A percentile compares a stretch with the other conserved stretches of the same genome.
Conservation (phyloP, 345 rosid genomes). For the Leavenworthia alabamica region DNA sequence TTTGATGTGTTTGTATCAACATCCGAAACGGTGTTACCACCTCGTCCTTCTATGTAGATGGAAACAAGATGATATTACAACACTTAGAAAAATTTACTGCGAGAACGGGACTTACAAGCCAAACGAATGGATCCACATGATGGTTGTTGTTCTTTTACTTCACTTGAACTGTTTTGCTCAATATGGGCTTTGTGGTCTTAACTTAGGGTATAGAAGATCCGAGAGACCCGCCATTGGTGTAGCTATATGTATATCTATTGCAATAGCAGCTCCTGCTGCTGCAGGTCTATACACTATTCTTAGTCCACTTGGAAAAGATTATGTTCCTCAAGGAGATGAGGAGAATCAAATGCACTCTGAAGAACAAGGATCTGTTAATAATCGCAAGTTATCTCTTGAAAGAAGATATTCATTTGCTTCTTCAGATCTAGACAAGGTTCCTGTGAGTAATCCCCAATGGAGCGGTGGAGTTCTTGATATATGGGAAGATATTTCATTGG, state of each 20-base stretch:
- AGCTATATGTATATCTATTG: slow-evolving; percentile 61
- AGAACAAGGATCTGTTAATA: slow-evolving; percentile 20
- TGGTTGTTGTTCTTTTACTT: slow-evolving; percentile 73
- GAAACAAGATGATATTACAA: slow-evolving; percentile 54
- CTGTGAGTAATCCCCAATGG: slow-evolving; percentile 48
- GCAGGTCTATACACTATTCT: slow-evolving; percentile 73
- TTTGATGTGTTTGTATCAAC: slow-evolving; percentile 86
- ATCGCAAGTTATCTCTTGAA: slow-evolving; percentile 34
- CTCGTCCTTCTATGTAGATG: slow-evolving; percentile 78
- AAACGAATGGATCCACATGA: slow-evolving; percentile 78
- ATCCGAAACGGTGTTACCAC: slow-evolving; percentile 80
- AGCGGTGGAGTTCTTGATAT: slow-evolving; percentile 79
- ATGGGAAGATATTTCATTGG: slow-evolving; percentile 77
- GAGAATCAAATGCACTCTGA: slow-evolving; percentile 43
- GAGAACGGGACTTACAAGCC: slow-evolving; percentile 81
- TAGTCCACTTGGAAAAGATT: slow-evolving; percentile 86
- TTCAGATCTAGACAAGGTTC: slow-evolving; percentile 22
- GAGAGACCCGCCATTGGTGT: slow-evolving; percentile 80
- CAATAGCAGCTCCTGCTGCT: slow-evolving; percentile 80
- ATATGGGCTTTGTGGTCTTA: slow-evolving; percentile 78
- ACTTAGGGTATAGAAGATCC: slow-evolving; percentile 75
- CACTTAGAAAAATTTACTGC: slow-evolving; percentile 67
- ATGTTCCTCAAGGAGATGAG: slow-evolving; percentile 52
- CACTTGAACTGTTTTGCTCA: slow-evolving; percentile 90
- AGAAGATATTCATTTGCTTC: slow-evolving; percentile 63